phyloP scores from a whole-genome alignment of 768 basidiomycete species.

The Lentinula lateritia region DNA sequence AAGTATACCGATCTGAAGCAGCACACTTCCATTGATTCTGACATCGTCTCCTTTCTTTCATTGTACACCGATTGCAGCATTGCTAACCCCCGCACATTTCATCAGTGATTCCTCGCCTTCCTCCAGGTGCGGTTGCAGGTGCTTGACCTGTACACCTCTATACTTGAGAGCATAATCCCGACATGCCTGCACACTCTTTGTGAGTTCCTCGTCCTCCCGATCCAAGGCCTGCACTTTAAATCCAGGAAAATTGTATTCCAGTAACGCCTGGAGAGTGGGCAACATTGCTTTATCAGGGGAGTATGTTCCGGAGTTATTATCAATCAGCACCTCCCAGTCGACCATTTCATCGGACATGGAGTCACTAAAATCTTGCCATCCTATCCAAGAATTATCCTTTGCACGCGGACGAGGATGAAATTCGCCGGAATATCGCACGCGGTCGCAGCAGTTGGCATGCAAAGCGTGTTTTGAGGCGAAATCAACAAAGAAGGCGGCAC shows the following conservation, averaged over 20 bases:
- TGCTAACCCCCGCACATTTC: conserved; percentile 14
- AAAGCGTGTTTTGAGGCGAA: conserved; percentile 85
- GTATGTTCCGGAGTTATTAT: conserved; percentile 86
- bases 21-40: not conserved
- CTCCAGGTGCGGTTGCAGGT: conserved; percentile 57
- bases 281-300: conserved; percentile 63
- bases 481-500: conserved; percentile 82
- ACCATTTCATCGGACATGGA: conserved; percentile 46
- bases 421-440: conserved; percentile 72
- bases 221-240: conserved; percentile 51
- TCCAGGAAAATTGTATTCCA: conserved; percentile 73
- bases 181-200: conserved; percentile 60
- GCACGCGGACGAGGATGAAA: conserved; percentile 71
- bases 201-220: conserved; percentile 49
- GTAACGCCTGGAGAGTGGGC: conserved; percentile 50
- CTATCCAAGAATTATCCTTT: conserved; percentile 17
- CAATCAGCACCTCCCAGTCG: conserved; percentile 78
- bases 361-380: conserved; percentile 62
- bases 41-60: not conserved
- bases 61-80: not conserved
- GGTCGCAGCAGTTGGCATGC: conserved; percentile 67
- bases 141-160: conserved; percentile 52
- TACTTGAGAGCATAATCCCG: conserved; percentile 58
- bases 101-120: conserved; percentile 52
- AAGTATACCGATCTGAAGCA: not conserved